Evolutionary conservation across 2,329 filamentous ascomycete genomes (phyloP), one percentile per base, ranked within the genome.

Genomic region (Elsinoe batatas): DNA sequence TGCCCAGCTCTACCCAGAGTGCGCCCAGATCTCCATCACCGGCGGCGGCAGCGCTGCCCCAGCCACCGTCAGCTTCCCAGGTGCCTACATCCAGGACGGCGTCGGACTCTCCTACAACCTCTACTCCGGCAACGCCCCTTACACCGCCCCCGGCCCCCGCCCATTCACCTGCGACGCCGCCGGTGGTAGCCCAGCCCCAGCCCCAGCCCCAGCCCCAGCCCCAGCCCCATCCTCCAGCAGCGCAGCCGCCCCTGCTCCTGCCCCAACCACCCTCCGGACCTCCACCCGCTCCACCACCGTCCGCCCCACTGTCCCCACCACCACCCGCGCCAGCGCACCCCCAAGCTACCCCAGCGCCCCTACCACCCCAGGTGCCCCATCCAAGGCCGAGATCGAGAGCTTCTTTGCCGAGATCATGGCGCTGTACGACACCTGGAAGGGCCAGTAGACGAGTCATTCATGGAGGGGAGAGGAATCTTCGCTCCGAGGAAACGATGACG

Each of bases 1-100:
- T 26, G 70, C 71, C 17, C 70, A 73, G 56, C 32, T 51, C 26
- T 72, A 72, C 56, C 62, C 70, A 47, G 65, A 64, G 15, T 73
- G 69, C 59, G 60, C 58, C 35, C 61, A 62, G 57, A 59, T 62
- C 54, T 57, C 60, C 35, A 60, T 62, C 26, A 56, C 61, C 11
- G 58, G 58, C n/a, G 46, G 50, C 22, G 47, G 47, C n/a, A 38
- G 12, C 18, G 58, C 57, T 11, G 32, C 18, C 11, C 58, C 58
- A 3, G 36, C 32, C 6, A 56, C 57, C 15, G 58, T 62, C 6
- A 42, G 51, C 8, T 46, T 62, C 20, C 61, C 61, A 3, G 58
- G 59, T 5, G 61, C 54, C n/a, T 61, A 62, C 57, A 47, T 38
- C 6, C 40, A 49, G 20, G 37, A 56, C 40, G 61, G 61, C 18